Conservation (phyloP, 1,284 basidiomycete species). For the Marasmius tenuissimus region DNA sequence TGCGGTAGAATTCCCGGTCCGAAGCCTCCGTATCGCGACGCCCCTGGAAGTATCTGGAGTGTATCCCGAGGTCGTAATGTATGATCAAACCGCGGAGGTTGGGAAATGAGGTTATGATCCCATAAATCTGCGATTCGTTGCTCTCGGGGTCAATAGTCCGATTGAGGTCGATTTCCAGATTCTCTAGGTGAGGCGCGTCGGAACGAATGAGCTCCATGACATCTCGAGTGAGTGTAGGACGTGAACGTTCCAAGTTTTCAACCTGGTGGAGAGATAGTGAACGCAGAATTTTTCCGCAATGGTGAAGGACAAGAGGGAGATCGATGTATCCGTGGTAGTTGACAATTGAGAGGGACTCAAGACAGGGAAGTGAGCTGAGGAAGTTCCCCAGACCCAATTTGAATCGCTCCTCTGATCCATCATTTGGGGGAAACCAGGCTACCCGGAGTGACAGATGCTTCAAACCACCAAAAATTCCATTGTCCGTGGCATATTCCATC, state of each 20-base stretch:
- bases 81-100: no score
- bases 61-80: no score
- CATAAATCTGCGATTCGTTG: no score
- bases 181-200: background rate
- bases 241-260: background rate
- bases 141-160: background rate
- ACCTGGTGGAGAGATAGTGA: background rate
- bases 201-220: background rate
- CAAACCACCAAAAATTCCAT: background rate
- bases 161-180: background rate
- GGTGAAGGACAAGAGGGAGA: background rate
- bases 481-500: background rate
- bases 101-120: no score
- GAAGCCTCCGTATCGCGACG: no score
- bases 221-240: background rate
- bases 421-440: background rate
- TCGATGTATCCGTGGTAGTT: background rate
- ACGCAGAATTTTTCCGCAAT: background rate
- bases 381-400: background rate
- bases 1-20: no score
- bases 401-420: no score
- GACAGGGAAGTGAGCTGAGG: background rate
- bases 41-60: no score
- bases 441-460: background rate
- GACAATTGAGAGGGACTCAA: background rate